A percentile compares a stretch with the other conserved stretches of the same genome.
These are phyloP conservation scores for Geranium brycei DNA, from an alignment of 345 rosid genomes.

Conservation along the genomic window DNA sequence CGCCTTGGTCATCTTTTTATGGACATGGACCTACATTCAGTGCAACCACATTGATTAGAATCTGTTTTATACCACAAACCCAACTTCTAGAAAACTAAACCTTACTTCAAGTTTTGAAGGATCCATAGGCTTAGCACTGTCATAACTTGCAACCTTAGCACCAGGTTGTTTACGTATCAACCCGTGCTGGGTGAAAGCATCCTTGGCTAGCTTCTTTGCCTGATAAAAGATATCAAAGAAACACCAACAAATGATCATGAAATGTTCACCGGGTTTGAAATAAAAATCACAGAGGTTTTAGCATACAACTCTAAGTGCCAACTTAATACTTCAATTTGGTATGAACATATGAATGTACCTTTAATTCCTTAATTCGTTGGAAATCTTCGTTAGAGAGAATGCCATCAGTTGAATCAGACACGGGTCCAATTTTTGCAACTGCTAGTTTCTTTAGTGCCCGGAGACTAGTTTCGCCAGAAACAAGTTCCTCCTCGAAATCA, in stretches of 20 bases:
- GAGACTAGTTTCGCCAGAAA: slow-evolving; percentile 73
- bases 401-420: slow-evolving; percentile 40
- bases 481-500: slow-evolving; percentile 57
- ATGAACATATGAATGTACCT: slow-evolving; percentile 25
- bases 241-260: slow-evolving; percentile 1
- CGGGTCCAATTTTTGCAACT: slow-evolving; percentile 28
- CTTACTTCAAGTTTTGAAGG: slow-evolving; percentile 86
- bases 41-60: slow-evolving; percentile 1
- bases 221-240: slow-evolving; percentile 11
- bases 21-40: slow-evolving; percentile 61
- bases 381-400: slow-evolving; percentile 92
- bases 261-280: background rate
- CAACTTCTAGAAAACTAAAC: background rate
- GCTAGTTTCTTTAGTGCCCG: slow-evolving; percentile 75
- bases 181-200: slow-evolving; percentile 65
- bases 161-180: slow-evolving; percentile 11
- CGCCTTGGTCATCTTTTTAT: slow-evolving; percentile 61
- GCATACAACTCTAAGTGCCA: background rate
- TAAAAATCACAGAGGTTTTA: background rate
- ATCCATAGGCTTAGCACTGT: slow-evolving; percentile 67
- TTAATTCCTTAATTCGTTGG: slow-evolving; percentile 64
- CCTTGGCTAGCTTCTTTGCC: slow-evolving; percentile 65
- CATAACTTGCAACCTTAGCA: slow-evolving; percentile 58
- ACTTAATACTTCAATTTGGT: background rate
- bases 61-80: background rate